Base-by-base conservation (phyloP, 176 grass and related monocot species). In the Oryza meyeriana region DNA sequence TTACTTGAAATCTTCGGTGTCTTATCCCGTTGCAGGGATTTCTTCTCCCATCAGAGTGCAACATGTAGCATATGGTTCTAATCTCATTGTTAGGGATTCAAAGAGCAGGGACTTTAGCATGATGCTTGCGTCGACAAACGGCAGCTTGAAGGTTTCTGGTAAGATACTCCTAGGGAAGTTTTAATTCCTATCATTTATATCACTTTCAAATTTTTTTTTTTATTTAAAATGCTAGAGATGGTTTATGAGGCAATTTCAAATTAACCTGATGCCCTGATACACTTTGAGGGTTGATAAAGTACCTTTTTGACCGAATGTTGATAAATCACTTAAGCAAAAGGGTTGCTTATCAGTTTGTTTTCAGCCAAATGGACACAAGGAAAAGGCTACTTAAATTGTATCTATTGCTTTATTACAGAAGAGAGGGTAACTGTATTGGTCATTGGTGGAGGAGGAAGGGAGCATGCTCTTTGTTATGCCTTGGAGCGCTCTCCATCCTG, bases 391-490 rank as follows among this genome's bases (percentile, higher is more conserved):
- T 27, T 83, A 74, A 74, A 26, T 52, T 35, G 8, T 17, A 12
- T 63, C 0, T 50, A 29, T 66, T 83, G 2, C 66, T 41, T 14
- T 74, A n/a, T 45, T 79, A 18, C 57, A 94, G 84, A 82, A 42
- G 89, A 89, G 58, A 67, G 77, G 50, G 52, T 91, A 64, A 79
- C 64, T 32, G 81, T 89, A 22, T 13, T 91, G 80, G 92, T 94
- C 58, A 92, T 91, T 76, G 92, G 89, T 42, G 77, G 72, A n/a
- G 89, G 87, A 22, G 89, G 89, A 38, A 85, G 89, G 77, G 92
- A 89, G 63, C 92, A 94, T 76, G 84, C 89, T 47, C 84, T 92
- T 64, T 92, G 87, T 83, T 89, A 88, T 82, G 92, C 89, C 35
- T 72, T 94, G 24, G 61, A 85, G 13, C 80, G 74, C 2, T 89